Evolutionary conservation across 805 yeast genomes (phyloP).

Genomic region (Kazachstania viticola): DNA sequence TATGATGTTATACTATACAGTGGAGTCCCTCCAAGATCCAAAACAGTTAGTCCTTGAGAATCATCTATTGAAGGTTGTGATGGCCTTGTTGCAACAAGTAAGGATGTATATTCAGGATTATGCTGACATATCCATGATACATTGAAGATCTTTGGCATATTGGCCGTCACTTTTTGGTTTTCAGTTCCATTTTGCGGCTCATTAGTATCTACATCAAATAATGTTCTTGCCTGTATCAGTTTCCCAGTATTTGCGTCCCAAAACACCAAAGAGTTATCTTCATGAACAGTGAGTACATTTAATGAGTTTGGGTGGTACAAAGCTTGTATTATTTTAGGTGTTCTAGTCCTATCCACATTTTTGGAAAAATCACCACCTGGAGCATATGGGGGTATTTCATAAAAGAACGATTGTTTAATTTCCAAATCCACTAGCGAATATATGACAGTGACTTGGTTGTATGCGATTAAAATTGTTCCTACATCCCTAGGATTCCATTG

Average conservation of each 20-base stretch:
- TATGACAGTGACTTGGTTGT: conserved; percentile 53
- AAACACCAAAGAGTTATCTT: conserved; percentile 74
- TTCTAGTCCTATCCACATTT: conserved; percentile 22
- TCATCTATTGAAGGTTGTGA: conserved; percentile 30
- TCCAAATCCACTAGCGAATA: conserved; percentile 55
- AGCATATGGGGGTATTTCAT: conserved; percentile 54
- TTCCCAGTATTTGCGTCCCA: conserved; percentile 86
- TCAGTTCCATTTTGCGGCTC: conserved; percentile 29
- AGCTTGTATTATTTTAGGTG: conserved; percentile 40
- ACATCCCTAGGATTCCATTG: conserved; percentile 86
- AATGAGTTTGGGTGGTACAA: conserved; percentile 90
- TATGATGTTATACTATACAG: conserved; percentile 72
- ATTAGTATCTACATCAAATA: conserved; percentile 56
- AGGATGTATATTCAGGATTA: conserved; percentile 70
- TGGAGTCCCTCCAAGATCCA: conserved; percentile 75
- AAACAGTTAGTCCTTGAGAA: conserved; percentile 33
- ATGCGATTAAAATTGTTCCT: conserved; percentile 65
- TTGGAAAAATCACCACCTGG: conserved; percentile 51
- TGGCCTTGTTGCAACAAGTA: conserved; percentile 59
- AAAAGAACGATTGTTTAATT: conserved; percentile 44
- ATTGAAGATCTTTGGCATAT: conserved; percentile 33
- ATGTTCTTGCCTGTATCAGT: conserved; percentile 59
- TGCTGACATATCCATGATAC: conserved; percentile 69
- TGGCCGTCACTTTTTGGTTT: conserved; percentile 7
- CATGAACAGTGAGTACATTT: conserved; percentile 68